Conservation (phyloP, 495 filamentous ascomycete species). For the Evansstolkia leycettana region DNA sequence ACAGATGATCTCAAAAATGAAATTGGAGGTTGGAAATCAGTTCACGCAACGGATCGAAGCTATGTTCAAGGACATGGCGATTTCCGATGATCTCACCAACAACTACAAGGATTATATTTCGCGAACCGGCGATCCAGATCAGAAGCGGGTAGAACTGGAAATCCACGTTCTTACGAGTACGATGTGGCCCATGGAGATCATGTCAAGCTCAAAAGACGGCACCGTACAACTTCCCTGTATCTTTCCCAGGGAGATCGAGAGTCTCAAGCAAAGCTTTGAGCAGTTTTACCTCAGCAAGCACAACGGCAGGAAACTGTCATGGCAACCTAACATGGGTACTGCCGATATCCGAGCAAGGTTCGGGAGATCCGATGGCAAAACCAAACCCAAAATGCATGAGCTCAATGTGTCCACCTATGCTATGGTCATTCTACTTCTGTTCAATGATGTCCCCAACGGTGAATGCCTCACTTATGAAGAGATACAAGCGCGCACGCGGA, state of each 20-base stretch:
- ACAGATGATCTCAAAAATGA: conserved; percentile 93
- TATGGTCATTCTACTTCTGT: conserved; percentile 80
- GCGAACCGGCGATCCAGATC: conserved; percentile 49
- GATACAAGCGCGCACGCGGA: conserved; percentile 70
- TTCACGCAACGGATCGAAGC: conserved; percentile 89
- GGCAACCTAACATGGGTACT: conserved; percentile 69
- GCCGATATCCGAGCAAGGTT: conserved; percentile 80
- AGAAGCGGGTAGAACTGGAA: conserved; percentile 60
- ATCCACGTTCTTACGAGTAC: conserved; percentile 84
- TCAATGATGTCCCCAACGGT: conserved; percentile 62
- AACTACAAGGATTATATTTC: conserved; percentile 60
- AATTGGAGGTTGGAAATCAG: conserved; percentile 83
- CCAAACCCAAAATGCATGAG: conserved; percentile 74
- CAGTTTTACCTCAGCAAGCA: conserved; percentile 82
- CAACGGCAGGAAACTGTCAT: conserved; percentile 76
- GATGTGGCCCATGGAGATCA: conserved; percentile 84
- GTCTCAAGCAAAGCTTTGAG: conserved; percentile 74
- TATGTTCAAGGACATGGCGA: conserved; percentile 97
- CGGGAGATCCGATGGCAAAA: conserved; percentile 56
- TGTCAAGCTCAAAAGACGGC: conserved; percentile 50
- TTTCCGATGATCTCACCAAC: conserved; percentile 73
- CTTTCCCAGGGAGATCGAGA: conserved; percentile 66
- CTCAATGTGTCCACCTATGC: conserved; percentile 86
- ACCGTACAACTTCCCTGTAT: conserved; percentile 40
- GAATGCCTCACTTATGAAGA: conserved; percentile 68